These are phyloP conservation scores for Xylariaceae sp. DNA, from an alignment of 2,329 filamentous ascomycete species.

Conservation along the genomic window DNA sequence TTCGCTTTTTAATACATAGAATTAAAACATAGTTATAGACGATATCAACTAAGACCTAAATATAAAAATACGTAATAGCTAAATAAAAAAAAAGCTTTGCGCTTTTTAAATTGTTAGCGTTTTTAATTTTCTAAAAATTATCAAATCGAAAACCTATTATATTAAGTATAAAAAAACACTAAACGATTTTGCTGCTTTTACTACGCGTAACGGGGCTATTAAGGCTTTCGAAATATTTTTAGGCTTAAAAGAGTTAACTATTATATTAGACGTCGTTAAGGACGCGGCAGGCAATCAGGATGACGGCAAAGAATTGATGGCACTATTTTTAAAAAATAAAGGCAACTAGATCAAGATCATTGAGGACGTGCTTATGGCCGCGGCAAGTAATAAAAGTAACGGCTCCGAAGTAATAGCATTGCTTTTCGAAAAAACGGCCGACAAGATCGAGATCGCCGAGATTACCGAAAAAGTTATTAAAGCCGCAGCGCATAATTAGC, in stretches of 20 bases:
- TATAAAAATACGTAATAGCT: background rate
- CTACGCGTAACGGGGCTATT: background rate
- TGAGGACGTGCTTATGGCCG: background rate
- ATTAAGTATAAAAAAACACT: background rate
- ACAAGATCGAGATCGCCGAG: background rate
- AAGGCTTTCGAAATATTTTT: background rate
- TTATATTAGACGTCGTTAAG: background rate
- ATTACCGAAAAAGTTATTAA: background rate
- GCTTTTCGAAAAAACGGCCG: background rate
- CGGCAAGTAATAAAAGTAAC: background rate
- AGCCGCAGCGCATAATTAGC: background rate
- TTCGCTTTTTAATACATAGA: background rate
- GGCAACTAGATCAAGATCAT: background rate
- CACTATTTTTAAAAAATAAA: background rate
- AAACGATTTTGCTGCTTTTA: background rate
- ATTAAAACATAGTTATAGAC: background rate
- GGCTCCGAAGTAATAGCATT: background rate
- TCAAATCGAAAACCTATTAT: background rate
- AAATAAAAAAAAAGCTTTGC: background rate
- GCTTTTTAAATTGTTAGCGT: background rate
- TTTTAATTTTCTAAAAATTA: background rate
- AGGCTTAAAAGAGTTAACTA: background rate
- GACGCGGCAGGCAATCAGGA: background rate
- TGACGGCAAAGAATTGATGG: background rate
- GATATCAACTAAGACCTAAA: background rate